Conservation (phyloP, 345 rosid species). For the Populus deltoides region DNA sequence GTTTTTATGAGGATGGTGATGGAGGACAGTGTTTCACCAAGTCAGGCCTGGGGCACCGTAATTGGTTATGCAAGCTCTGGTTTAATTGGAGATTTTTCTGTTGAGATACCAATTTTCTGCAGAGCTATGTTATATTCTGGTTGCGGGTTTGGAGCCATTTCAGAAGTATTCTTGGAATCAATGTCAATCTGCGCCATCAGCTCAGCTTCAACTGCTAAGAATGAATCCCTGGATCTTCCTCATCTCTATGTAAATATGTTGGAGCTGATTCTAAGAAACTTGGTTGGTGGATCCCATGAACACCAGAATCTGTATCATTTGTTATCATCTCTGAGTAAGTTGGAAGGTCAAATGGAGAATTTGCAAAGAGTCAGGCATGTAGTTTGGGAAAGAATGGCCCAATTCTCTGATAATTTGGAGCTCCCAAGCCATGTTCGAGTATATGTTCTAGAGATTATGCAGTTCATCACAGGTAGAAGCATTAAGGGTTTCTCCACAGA, state of each 20-base stretch:
- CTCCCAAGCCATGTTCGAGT: conserved; percentile 74
- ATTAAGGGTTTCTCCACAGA: conserved; percentile 57
- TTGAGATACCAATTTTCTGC: conserved; percentile 56
- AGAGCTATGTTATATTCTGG: conserved; percentile 82
- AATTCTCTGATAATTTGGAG: conserved; percentile 70
- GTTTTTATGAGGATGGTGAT: conserved; percentile 65
- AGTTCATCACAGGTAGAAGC: conserved; percentile 56
- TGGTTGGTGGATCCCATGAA: conserved; percentile 46
- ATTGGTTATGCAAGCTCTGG: conserved; percentile 49
- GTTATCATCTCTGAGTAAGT: conserved; percentile 70
- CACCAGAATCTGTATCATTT: conserved; percentile 51
- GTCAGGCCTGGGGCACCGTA: conserved; percentile 79
- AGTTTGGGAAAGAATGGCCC: conserved; percentile 73
- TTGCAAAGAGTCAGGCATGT: conserved; percentile 60
- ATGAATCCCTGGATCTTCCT: conserved; percentile 47
- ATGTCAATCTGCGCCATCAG: conserved; percentile 29
- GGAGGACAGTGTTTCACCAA: conserved; percentile 89
- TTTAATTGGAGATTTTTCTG: conserved; percentile 44
- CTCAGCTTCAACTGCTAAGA: conserved; percentile 18
- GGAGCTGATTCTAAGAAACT: conserved; percentile 59
- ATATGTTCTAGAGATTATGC: conserved; percentile 82
- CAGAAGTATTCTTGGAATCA: conserved; percentile 61
- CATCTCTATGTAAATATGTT: conserved; percentile 55
- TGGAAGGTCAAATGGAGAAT: conserved; percentile 66
- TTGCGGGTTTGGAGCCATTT: conserved; percentile 69